Evolutionary conservation across 1,284 basidiomycete genomes (phyloP), one percentile per base, ranked within the genome.

Genomic region (Golubevia pallescens): DNA sequence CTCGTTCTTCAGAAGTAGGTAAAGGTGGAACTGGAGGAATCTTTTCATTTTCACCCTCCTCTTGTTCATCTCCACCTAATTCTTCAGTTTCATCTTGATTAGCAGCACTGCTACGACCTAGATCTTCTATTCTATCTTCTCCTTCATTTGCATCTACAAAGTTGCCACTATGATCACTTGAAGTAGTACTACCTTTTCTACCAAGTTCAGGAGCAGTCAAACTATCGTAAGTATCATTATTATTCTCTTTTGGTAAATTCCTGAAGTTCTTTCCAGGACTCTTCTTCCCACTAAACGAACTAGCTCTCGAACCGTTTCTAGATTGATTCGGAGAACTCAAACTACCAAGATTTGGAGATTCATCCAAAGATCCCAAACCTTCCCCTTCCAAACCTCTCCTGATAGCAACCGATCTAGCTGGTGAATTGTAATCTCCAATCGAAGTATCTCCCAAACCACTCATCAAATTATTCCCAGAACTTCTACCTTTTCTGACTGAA

Each of bases 21-120:
- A 62, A 20, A 2, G 67, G 65, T n/a, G 67, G 67, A 28, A 66
- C 48, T 19, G 65, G 63, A 19, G 65, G 53, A 19, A 70, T 60
- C 5, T 58, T 32, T 38, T 68, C 64, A 1, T 61, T 60, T 10
- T 56, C 13, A 6, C 68, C 69, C 7, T 64, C 14, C 14, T 24
- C 23, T 13, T 14, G 10, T 34, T 57, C 55, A 13, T 24, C 23
- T 14, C 10, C 55, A 57, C 13, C 13, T 14, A n/a, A 57, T 13
- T 13, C n/a, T 13, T 13, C 55, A 13, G 1, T 24, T 34, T 24
- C 23, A 57, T 24, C 55, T n/a, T 13, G 10, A 10, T 10, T 14
- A 14, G 13, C 5, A 28, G 28, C 28, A 28, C 28, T 28, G 28
- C 28, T 28, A 28, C 28, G 28, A 28, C 28, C 28, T 28, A 28